These are phyloP conservation scores for Ophiocordyceps robertsii DNA, from an alignment of 2,329 filamentous ascomycete genomes.

Conservation along the genomic window DNA sequence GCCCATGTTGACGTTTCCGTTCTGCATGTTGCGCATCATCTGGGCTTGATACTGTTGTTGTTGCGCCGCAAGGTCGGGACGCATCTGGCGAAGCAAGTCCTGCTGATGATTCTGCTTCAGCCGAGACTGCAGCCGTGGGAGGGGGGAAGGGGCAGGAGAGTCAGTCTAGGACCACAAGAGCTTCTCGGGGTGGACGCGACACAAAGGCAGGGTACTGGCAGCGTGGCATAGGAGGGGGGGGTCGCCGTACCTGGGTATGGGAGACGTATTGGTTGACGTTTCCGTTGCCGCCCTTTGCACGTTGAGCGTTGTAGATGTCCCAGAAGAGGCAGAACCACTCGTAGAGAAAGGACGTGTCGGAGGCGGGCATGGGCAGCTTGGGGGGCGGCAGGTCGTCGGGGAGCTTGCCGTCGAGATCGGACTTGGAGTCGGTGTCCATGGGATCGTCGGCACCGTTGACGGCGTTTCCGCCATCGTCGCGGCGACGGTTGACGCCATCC, in stretches of 20 bases:
- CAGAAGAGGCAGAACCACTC: conserved; percentile 98
- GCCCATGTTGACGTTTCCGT: conserved; percentile 43
- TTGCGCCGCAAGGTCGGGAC: conserved; percentile 43
- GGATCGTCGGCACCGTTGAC: conserved; percentile 59
- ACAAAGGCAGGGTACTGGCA: conserved; percentile 3
- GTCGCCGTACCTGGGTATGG: conserved; percentile 60
- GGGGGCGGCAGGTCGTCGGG: conserved; percentile 70
- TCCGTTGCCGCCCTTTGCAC: conserved; percentile 49
- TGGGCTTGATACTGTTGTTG: conserved; percentile 40
- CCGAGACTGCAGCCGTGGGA: conserved; percentile 48
- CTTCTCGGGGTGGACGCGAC: not conserved
- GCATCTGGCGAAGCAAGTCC: conserved; percentile 61
- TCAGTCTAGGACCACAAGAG: conserved; percentile 1
- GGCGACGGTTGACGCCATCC: conserved; percentile 54
- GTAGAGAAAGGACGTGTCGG: conserved; percentile 74
- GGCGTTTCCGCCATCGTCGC: conserved; percentile 53
- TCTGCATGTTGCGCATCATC: conserved; percentile 56
- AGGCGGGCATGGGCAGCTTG: conserved; percentile 48
- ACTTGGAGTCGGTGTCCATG: conserved; percentile 76
- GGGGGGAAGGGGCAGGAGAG: not conserved
- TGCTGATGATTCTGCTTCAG: conserved; percentile 65
- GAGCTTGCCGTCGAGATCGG: conserved; percentile 59
- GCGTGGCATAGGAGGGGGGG: not conserved
- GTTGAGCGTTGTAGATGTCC: conserved; percentile 84
- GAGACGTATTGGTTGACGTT: conserved; percentile 63